Conservation (phyloP, 78 protist species). For the Isochrysis galbana region DNA sequence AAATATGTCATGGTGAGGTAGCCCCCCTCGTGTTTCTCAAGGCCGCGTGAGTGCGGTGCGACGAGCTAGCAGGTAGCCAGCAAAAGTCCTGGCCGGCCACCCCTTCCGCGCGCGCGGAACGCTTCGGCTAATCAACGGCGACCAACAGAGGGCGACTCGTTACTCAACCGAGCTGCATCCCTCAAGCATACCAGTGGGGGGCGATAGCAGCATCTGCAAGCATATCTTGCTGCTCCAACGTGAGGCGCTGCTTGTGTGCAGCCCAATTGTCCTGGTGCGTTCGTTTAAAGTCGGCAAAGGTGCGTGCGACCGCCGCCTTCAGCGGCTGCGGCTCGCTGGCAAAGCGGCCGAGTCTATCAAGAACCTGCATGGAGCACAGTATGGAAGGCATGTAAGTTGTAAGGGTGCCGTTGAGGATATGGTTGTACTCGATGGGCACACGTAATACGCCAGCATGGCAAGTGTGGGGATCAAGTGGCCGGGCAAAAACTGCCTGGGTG, state of each 20-base stretch:
- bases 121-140: too few species aligned
- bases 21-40: too few species aligned
- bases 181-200: conserved; percentile 63
- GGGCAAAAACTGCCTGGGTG: neutral
- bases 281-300: conserved; percentile 56
- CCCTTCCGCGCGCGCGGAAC: too few species aligned
- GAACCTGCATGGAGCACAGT: neutral
- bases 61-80: too few species aligned
- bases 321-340: conserved; percentile 46
- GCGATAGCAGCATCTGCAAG: conserved; percentile 54
- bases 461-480: neutral
- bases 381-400: neutral
- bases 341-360: conserved; percentile 36
- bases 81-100: too few species aligned
- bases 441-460: neutral
- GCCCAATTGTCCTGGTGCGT: conserved; percentile 73
- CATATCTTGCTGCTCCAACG: conserved; percentile 51
- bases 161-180: too few species aligned
- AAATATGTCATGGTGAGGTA: too few species aligned
- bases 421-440: neutral
- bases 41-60: too few species aligned
- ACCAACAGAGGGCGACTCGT: too few species aligned
- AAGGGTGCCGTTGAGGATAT: neutral
- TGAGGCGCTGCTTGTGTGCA: conserved; percentile 27
- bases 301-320: neutral